Conservation (phyloP, 2,329 filamentous ascomycete species). For the Aureobasidium zeae region DNA sequence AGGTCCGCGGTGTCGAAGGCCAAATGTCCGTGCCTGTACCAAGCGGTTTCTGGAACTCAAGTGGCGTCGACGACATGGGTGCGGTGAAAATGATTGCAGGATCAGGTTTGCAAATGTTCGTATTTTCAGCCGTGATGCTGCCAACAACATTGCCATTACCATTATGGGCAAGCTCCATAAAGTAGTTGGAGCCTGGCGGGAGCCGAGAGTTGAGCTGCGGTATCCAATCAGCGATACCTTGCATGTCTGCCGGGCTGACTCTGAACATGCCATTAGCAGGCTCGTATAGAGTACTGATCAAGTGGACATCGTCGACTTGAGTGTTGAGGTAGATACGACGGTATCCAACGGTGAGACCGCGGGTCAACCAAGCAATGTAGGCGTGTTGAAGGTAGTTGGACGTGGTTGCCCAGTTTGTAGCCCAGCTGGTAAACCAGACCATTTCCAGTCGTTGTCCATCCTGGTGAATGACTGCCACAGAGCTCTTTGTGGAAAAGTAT, state of each 20-base stretch:
- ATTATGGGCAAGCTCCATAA: constrained; percentile 48
- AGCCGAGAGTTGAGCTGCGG: constrained; percentile 38
- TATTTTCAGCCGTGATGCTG: constrained; percentile 22
- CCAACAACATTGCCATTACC: constrained; percentile 45
- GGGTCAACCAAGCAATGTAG: constrained; percentile 54
- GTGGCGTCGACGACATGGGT: constrained; percentile 33
- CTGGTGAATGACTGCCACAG: constrained; percentile 52
- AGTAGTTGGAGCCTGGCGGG: constrained; percentile 43
- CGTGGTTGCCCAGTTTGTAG: constrained; percentile 43
- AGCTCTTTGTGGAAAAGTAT: constrained; percentile 32
- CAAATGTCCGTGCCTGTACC: constrained; percentile 32
- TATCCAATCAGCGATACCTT: constrained; percentile 39
- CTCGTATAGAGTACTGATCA: constrained; percentile 36
- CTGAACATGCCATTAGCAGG: constrained; percentile 44
- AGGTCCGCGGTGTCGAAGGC: constrained; percentile 35
- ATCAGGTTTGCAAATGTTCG: constrained; percentile 25
- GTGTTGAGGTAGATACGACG: constrained; percentile 47
- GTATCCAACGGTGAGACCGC: constrained; percentile 48
- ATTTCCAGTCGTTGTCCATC: constrained; percentile 51
- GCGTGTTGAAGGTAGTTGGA: constrained; percentile 53
- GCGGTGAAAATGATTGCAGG: constrained; percentile 31
- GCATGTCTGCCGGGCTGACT: constrained; percentile 39
- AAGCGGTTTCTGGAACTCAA: constrained; percentile 39
- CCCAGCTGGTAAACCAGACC: constrained; percentile 51
- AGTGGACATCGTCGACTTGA: constrained; percentile 55